Evolutionary conservation across 352 stramenopile genomes (phyloP), one percentile per base, ranked within the genome.

Genomic region (Globisporangium mamillatum): DNA sequence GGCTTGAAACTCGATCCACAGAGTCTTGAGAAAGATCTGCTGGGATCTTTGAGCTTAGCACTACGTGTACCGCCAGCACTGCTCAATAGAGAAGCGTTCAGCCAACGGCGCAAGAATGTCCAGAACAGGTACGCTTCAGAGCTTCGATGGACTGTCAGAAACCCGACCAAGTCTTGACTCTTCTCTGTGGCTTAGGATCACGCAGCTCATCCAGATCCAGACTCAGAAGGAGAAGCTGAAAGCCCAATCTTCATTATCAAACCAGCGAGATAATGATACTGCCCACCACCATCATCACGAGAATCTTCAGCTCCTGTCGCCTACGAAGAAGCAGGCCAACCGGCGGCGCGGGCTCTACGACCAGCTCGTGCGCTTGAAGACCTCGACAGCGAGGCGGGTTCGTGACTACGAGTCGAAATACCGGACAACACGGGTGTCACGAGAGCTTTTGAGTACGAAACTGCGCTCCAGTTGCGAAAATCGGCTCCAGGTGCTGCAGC

Each of bases 271-370:
- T 12, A 32, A 32, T 36, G 46, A 58, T 9, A 67, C 41, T 27
- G 12, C 46, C 46, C 24, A 20, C 0, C 56, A 53, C 18, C 36
- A 18, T 14, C 6, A 41, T 0, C 22, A 66, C 12, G 44, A 20
- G 16, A 50, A 9, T n/a, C 16, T 50, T 32, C 29, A 32, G 18
- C 25, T 32, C 12, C 58, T 69, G 25, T 41, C 60, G 55, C 24
- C 36, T 2, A 46, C 59, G 22, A 79, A 68, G 44, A 65, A 36
- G 6, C 62, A 66, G 27, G 54, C 8, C 7, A 65, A 44, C 0
- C 69, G 63, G 3, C 71, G 82, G 5, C 73, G 76, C 0, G 75
- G 88, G 48, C 66, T 91, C 44, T 89, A 84, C 56, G 72, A 81
- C 1, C 52, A 75, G 34, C 66, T 91, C 10, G 58, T 81, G 27